Conservation (phyloP, 2,329 filamentous ascomycete species). For the Herpotrichia juniperi region DNA sequence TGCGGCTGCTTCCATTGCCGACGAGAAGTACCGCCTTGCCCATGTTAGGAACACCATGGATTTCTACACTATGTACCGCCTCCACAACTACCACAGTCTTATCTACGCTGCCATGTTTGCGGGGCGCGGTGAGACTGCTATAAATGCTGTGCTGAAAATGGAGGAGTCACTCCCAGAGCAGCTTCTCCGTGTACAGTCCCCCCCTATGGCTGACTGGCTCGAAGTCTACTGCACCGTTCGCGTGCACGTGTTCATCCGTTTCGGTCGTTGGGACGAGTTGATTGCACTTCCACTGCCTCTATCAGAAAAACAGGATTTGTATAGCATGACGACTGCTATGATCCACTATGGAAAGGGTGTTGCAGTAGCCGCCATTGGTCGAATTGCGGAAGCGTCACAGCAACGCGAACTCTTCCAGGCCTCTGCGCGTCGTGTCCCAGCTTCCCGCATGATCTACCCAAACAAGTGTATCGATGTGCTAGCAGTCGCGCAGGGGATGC, state of each 20-base stretch:
- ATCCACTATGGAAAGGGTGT: slow-evolving; percentile 68
- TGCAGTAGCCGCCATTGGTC: no score
- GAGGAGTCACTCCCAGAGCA: slow-evolving; percentile 66
- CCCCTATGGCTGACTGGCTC: slow-evolving; percentile 76
- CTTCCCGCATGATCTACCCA: slow-evolving; percentile 64
- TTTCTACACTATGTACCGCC: slow-evolving; percentile 75
- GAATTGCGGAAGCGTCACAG: no score
- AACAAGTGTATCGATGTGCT: slow-evolving; percentile 68
- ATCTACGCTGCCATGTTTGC: slow-evolving; percentile 78
- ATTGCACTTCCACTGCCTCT: slow-evolving; percentile 60
- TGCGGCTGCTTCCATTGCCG: slow-evolving; percentile 65
- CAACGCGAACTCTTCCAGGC: no score
- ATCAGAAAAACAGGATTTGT: slow-evolving; percentile 62
- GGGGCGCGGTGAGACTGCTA: slow-evolving; percentile 63
- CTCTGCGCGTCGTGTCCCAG: slow-evolving; percentile 59
- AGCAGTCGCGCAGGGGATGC: slow-evolving; percentile 62
- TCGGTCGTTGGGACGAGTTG: slow-evolving; percentile 71
- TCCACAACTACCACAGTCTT: slow-evolving; percentile 72
- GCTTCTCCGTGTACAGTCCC: slow-evolving; percentile 64
- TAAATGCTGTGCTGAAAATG: slow-evolving; percentile 63
- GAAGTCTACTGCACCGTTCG: slow-evolving; percentile 70
- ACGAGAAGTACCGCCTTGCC: slow-evolving; percentile 65
- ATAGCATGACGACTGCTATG: slow-evolving; percentile 70
- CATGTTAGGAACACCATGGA: slow-evolving; percentile 65
- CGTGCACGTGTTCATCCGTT: slow-evolving; percentile 71